phyloP scores from a whole-genome alignment of 257 asterid species.

The Henckelia pumila region DNA sequence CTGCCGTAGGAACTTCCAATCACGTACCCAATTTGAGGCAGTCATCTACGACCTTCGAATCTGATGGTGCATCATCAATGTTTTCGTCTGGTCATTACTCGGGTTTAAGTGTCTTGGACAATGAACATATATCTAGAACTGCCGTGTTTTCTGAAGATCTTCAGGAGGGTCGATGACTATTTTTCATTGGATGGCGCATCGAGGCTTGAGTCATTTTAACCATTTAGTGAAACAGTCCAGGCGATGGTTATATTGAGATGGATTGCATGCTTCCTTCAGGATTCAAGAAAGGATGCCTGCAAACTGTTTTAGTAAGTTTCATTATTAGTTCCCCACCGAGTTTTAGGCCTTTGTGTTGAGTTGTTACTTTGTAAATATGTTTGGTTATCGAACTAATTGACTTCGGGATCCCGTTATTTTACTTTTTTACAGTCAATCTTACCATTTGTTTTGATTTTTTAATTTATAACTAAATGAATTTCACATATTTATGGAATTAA shows the following conservation, averaged over 20 bases:
- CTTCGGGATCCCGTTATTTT: background rate
- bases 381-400: constrained; percentile 6
- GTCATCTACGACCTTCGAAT: constrained; percentile 82
- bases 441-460: no score
- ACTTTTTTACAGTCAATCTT: no score
- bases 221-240: constrained; percentile 1
- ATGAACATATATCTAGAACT: constrained; percentile 60
- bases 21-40: constrained; percentile 71
- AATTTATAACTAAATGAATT: no score
- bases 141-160: constrained; percentile 90
- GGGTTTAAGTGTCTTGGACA: constrained; percentile 64
- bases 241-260: constrained; percentile 2
- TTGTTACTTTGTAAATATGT: constrained; percentile 49
- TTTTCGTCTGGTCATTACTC: constrained; percentile 95
- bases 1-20: constrained; percentile 39
- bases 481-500: no score
- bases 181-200: constrained; percentile 7
- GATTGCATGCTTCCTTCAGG: constrained; percentile 8
- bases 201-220: constrained; percentile 10
- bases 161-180: constrained; percentile 76
- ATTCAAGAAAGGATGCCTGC: constrained; percentile 15
- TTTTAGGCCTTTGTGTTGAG: constrained; percentile 44
- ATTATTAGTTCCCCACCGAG: constrained; percentile 24
- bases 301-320: constrained; percentile 2
- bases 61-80: constrained; percentile 87